Base-by-base conservation (phyloP, 306 rosid species). In the Prunus salicina region DNA sequence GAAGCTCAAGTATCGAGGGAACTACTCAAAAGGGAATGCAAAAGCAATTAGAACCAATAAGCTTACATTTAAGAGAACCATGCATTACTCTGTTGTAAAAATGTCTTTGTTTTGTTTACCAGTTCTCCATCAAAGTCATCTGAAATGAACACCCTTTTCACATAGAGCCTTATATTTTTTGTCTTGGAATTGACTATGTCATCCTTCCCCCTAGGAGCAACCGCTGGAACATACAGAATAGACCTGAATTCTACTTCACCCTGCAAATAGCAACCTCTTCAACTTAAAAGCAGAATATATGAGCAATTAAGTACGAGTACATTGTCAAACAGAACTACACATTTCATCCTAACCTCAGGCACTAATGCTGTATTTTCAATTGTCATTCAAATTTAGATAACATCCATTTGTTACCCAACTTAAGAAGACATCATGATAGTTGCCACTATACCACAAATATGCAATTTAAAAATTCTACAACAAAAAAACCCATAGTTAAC, bases 201-300 rank as follows among this genome's bases (percentile, higher is more conserved):
- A 76, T 93, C 97, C 88, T 91, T 89, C 49, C 94, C 97, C 64
- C 81, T 86, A 25, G 97, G 88, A 62, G 97, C 58, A 69, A 86
- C 75, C 43, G 99, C 87, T 55, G 99, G 99, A 63, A 92, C 98
- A 88, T 87, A 93, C 8, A 96, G 94, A 86, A 96, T 81, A 67
- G 99, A 96, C 82, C 97, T 88, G 79, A 96, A 96, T 73, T 96
- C 98, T 47, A 92, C 99, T 85, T 96, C 97, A 76, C 97, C 99
- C 98, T 96, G 88, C 67, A 88, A 62, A 81, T 67, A 64, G 71
- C 55, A 78, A 72, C 46, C 61, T 75, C 65, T 25, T 43, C 76
- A 76, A 22, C 55, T 79, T 69, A 84, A 49, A 79, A 71, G 49
- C 65, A 70, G 50, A 28, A 30, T 20, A 63, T 6, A 63, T 7